Base-by-base conservation (phyloP, 106 monocot genomes). In the Dioscorea zingiberensis region DNA sequence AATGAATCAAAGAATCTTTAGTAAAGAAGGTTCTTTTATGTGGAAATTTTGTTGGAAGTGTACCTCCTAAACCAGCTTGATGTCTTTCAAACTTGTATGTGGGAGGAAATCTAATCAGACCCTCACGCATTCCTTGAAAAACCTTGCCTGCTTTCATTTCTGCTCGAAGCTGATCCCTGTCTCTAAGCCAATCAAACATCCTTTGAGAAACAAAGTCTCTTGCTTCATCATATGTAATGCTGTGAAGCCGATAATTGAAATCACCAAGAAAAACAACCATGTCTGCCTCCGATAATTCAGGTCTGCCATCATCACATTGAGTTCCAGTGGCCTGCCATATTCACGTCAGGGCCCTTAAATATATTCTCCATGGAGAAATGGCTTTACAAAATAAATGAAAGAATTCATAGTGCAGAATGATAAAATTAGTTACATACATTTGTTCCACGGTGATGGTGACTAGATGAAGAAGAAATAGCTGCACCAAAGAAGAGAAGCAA, bases 201-300 rank as follows among this genome's bases (percentile, higher is more conserved):
- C 88, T 80, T 66, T 88, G 88, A 25, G 88, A 88, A 72, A 88
- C 73, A 78, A 84, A 81, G 72, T 88, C 88, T 48, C 88, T 75
- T 53, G 88, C 88, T 69, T 89, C 88, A 54, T 87, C 87, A 66
- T 84, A 87, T 25, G 83, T 67, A 60, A 87, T 71, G 55, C 80
- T 68, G 54, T 74, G 56, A 29, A 87, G 80, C n/a, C 87, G 65
- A 62, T 87, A 87, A 69, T 87, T 87, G 68, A 87, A 84, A 74
- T 87, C 87, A 65, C 87, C 87, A 49, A 87, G 73, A 69, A 87
- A 84, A 47, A 87, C 77, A 44, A 85, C 58, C 88, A 89, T 81
- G 57, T 89, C 88, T 13, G 81, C 78, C 48, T 89, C 88, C 24
- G 88, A 75, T 54, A 89, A 67, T 60, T 89, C 88, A 55, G 85